phyloP scores from a whole-genome alignment of 306 rosid genomes.

The Quercus glauca region DNA sequence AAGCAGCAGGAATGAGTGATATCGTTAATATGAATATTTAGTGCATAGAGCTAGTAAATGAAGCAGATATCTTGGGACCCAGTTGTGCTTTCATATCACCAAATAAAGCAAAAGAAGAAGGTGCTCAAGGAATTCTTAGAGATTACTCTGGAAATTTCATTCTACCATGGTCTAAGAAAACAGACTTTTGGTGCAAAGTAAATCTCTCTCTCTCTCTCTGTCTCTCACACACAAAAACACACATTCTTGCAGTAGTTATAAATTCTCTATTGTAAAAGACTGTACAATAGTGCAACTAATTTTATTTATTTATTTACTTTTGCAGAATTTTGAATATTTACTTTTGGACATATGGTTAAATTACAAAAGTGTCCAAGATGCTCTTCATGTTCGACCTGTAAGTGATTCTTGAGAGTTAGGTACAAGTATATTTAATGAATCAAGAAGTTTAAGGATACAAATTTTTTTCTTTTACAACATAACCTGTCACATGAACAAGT shows the following conservation, averaged over 20 bases:
- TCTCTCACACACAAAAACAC: no score
- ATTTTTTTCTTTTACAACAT: no score
- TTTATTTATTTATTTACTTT: background rate
- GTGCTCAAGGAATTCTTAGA: slow-evolving; percentile 14
- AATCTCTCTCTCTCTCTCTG: background rate
- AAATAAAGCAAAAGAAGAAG: background rate
- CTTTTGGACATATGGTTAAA: slow-evolving; percentile 8
- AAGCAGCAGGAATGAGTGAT: background rate
- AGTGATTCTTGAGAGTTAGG: background rate
- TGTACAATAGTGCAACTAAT: no score
- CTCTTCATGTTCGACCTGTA: slow-evolving; percentile 26
- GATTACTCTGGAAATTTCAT: background rate
- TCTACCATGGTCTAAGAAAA: background rate
- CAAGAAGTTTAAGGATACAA: no score
- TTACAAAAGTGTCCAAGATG: slow-evolving; percentile 14
- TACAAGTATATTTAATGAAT: background rate
- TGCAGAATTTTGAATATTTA: slow-evolving; percentile 24
- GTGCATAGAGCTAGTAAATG: slow-evolving; percentile 9
- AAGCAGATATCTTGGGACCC: slow-evolving; percentile 8
- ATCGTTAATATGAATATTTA: background rate
- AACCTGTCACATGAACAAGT: no score
- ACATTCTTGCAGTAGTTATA: background rate
- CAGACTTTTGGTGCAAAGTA: slow-evolving; percentile 5
- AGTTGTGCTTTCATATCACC: slow-evolving; percentile 25
- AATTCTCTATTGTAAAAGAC: no score